Evolutionary conservation across 2,329 filamentous ascomycete genomes (phyloP).

Genomic region (Aspergillus thermomutatus): DNA sequence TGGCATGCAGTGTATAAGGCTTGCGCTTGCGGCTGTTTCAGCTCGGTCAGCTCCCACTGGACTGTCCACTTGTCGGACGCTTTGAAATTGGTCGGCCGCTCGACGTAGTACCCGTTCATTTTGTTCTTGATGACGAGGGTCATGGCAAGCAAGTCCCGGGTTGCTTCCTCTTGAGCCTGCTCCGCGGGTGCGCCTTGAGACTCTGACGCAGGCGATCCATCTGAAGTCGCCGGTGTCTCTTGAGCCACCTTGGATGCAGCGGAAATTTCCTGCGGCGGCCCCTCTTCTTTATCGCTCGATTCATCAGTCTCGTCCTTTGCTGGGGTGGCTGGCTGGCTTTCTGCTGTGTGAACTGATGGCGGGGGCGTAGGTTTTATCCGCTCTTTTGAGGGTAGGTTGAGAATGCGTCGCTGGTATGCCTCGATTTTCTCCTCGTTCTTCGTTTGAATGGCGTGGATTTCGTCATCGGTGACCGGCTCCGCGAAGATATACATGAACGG

Average conservation of each 20-base stretch:
- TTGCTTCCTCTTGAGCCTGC: neutral
- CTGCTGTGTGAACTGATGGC: neutral
- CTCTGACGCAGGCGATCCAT: neutral
- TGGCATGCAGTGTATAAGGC: slow-evolving; percentile 57
- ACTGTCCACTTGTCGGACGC: slow-evolving; percentile 61
- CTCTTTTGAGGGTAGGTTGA: slow-evolving; percentile 30
- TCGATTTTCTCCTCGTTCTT: slow-evolving; percentile 63
- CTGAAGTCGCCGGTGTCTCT: neutral
- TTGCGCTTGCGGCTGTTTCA: slow-evolving; percentile 46
- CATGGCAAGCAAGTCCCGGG: slow-evolving; percentile 59
- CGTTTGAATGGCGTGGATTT: slow-evolving; percentile 72
- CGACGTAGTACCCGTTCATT: slow-evolving; percentile 63
- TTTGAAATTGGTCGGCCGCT: slow-evolving; percentile 55
- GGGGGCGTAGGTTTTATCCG: slow-evolving; percentile 8
- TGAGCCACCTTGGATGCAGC: neutral
- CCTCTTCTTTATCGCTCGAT: slow-evolving; percentile 1
- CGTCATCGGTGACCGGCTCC: slow-evolving; percentile 71
- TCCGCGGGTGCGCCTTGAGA: neutral
- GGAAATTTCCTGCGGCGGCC: neutral
- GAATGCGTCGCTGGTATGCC: slow-evolving; percentile 59
- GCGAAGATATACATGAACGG: slow-evolving; percentile 87
- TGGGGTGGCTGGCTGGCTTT: neutral
- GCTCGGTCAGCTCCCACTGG: slow-evolving; percentile 72
- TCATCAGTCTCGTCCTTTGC: neutral
- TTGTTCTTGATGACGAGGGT: slow-evolving; percentile 69